Evolutionary conservation across 768 basidiomycete species (phyloP).

Genomic region (Lactifluus volemus): DNA sequence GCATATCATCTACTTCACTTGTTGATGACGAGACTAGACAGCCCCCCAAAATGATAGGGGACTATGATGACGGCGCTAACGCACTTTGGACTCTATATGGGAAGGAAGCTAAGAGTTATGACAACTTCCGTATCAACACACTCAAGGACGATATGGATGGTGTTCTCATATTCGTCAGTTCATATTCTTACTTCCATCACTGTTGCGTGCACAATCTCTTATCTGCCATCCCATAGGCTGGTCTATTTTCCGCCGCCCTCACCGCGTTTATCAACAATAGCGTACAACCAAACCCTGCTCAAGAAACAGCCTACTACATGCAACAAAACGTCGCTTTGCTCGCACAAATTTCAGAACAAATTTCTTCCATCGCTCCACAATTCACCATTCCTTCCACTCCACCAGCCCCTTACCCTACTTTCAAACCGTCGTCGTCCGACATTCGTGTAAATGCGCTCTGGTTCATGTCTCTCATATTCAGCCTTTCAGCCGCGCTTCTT

Average conservation of each 20-base stretch:
- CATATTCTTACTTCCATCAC: neutral
- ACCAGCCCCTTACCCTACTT: neutral
- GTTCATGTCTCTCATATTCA: constrained; percentile 31
- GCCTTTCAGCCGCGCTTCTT: constrained; percentile 35
- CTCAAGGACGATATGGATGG: constrained; percentile 37
- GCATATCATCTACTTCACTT: no score
- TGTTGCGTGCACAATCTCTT: neutral
- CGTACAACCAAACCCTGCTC: neutral
- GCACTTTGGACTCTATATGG: constrained; percentile 34
- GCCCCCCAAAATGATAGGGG: neutral
- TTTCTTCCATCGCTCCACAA: neutral
- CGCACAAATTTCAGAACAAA: constrained; percentile 8
- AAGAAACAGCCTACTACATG: neutral
- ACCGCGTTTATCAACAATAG: neutral
- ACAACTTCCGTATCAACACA: constrained; percentile 26
- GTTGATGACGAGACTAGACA: no score
- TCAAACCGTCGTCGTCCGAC: constrained; percentile 23
- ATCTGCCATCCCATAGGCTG: neutral
- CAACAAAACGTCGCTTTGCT: neutral
- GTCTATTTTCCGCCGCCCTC: neutral
- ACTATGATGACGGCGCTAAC: constrained; percentile 31
- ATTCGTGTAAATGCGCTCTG: constrained; percentile 35
- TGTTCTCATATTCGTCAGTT: constrained; percentile 32
- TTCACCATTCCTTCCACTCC: neutral
- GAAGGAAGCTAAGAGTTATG: constrained; percentile 29